Conservation (phyloP, 225 moss, liverwort and hornwort species). For the Bryum argenteum region DNA sequence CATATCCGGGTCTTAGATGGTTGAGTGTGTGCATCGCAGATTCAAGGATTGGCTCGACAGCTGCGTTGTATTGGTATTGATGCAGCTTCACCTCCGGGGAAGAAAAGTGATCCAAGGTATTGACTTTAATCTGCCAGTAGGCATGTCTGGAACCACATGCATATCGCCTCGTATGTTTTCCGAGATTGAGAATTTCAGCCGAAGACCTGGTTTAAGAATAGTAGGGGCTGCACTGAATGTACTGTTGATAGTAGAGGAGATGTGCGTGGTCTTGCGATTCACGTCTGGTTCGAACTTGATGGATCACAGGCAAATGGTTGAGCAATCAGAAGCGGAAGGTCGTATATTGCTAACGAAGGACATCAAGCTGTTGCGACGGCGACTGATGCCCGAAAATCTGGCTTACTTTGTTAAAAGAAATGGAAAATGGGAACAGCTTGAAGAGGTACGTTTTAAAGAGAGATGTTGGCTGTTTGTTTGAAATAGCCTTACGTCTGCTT, state of each 20-base stretch:
- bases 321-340: constrained; percentile 79
- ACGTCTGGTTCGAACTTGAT: constrained; percentile 20
- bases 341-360: constrained; percentile 85
- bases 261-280: constrained; percentile 15
- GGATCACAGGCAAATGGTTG: constrained; percentile 76
- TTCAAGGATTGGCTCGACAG: constrained; percentile 97
- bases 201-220: constrained; percentile 14
- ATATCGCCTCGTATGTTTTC: constrained; percentile 7
- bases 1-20: constrained; percentile 13
- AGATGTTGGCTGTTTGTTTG: constrained; percentile 13
- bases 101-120: constrained; percentile 91
- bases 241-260: not conserved
- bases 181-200: constrained; percentile 1
- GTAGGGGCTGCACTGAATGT: not conserved
- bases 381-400: constrained; percentile 74
- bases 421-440: constrained; percentile 92
- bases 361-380: constrained; percentile 78
- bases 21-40: constrained; percentile 47
- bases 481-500: not conserved
- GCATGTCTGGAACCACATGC: constrained; percentile 18
- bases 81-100: constrained; percentile 80
- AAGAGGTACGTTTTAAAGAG: constrained; percentile 59
- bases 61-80: constrained; percentile 92
- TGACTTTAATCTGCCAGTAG: constrained; percentile 12
- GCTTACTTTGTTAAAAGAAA: constrained; percentile 76